A percentile compares a stretch with the other conserved stretches of the same genome.
Evolutionary conservation across 140 eudicot genomes (phyloP).

Genomic region (Bidens hawaiensis): DNA sequence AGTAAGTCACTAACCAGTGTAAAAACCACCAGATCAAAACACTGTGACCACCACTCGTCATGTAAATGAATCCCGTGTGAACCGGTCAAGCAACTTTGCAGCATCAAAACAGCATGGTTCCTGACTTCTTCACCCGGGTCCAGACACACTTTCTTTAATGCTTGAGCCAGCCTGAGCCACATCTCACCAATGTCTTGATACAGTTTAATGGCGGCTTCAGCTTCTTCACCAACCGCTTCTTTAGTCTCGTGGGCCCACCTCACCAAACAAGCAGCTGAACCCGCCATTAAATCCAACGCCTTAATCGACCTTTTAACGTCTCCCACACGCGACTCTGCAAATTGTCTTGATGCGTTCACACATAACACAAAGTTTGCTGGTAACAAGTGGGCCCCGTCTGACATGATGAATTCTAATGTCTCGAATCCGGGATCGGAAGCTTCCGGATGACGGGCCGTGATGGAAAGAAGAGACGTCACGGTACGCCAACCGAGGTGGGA

Average conservation of each 20-base stretch:
- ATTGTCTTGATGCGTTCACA: slow-evolving; percentile 68
- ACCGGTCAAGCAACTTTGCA: slow-evolving; percentile 64
- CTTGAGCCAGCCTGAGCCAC: slow-evolving; percentile 85
- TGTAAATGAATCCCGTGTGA: slow-evolving; percentile 53
- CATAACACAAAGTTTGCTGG: slow-evolving; percentile 66
- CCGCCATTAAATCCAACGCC: slow-evolving; percentile 75
- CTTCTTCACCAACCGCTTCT: slow-evolving; percentile 46
- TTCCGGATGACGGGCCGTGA: slow-evolving; percentile 84
- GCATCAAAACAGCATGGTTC: slow-evolving; percentile 67
- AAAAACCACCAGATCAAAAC: slow-evolving; percentile 76
- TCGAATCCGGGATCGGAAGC: slow-evolving; percentile 91
- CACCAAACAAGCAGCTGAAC: slow-evolving; percentile 55
- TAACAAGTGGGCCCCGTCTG: slow-evolving; percentile 65
- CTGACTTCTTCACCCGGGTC: slow-evolving; percentile 85
- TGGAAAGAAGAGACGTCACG: slow-evolving; percentile 63
- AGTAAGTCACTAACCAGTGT: slow-evolving; percentile 69
- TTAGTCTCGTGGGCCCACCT: slow-evolving; percentile 58
- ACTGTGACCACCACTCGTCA: slow-evolving; percentile 60
- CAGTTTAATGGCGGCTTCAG: slow-evolving; percentile 40
- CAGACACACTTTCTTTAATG: slow-evolving; percentile 64
- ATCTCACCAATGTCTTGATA: slow-evolving; percentile 76
- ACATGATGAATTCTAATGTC: slow-evolving; percentile 65
- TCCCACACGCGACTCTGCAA: slow-evolving; percentile 90
- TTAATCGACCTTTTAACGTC: slow-evolving; percentile 52
- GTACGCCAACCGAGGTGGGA: slow-evolving; percentile 86